Evolutionary conservation across 306 rosid species (phyloP).

Genomic region (Crotalaria pallida): DNA sequence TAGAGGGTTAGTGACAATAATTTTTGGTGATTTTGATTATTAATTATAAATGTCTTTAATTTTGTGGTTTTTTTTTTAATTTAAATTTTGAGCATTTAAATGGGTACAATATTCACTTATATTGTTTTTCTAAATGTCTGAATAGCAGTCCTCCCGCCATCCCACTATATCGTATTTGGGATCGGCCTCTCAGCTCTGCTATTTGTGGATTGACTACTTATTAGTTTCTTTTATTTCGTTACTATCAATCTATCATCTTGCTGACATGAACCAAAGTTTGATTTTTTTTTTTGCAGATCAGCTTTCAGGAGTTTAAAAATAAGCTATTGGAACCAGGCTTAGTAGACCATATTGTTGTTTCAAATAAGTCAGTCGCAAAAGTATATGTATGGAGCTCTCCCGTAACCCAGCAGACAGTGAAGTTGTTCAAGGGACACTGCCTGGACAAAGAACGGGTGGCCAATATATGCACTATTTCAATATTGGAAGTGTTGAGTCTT

Average conservation of each 20-base stretch:
- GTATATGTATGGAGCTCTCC: slow-evolving; percentile 68
- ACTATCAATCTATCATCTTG: not conserved
- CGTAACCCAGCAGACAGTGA: slow-evolving; percentile 51
- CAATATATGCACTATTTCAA: slow-evolving; percentile 75
- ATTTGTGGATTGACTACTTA: too few relatives aligned
- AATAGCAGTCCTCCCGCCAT: too few relatives aligned
- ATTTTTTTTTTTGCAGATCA: slow-evolving; percentile 69
- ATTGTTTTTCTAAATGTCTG: too few relatives aligned
- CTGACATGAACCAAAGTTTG: slow-evolving; percentile 18
- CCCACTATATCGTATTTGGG: too few relatives aligned
- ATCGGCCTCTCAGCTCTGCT: too few relatives aligned
- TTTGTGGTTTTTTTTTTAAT: too few relatives aligned
- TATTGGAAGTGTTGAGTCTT: slow-evolving; percentile 92
- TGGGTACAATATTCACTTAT: too few relatives aligned
- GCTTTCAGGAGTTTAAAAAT: slow-evolving; percentile 94
- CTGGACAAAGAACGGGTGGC: slow-evolving; percentile 46
- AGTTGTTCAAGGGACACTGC: slow-evolving; percentile 53
- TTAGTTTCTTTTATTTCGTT: slow-evolving; percentile 6
- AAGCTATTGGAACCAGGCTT: slow-evolving; percentile 90
- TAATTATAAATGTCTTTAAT: too few relatives aligned
- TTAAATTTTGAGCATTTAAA: too few relatives aligned
- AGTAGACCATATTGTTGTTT: slow-evolving; percentile 82
- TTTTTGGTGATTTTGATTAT: too few relatives aligned
- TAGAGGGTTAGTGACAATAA: too few relatives aligned
- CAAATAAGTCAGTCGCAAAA: slow-evolving; percentile 94